Conservation (phyloP, 257 asterid species). For the Solanum bulbocastanum region DNA sequence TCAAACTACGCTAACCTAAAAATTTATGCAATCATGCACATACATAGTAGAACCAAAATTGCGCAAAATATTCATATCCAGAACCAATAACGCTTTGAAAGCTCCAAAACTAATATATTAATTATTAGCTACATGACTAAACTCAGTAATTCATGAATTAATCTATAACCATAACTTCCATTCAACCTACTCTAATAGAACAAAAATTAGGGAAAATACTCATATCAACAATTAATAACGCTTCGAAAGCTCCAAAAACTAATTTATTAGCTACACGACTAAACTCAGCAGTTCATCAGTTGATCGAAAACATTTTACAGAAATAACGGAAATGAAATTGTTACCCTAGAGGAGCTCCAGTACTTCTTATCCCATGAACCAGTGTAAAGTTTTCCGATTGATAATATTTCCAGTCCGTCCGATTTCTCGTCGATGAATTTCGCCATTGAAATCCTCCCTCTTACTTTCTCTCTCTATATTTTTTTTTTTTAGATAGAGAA, state of each 20-base stretch:
- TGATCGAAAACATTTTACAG: neutral
- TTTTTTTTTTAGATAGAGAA: neutral
- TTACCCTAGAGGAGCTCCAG: slow-evolving; percentile 98
- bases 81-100: neutral
- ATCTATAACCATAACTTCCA: neutral
- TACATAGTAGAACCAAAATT: neutral
- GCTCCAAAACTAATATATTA: neutral
- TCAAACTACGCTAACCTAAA: neutral
- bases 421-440: slow-evolving; percentile 31
- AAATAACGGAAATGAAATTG: slow-evolving; percentile 5
- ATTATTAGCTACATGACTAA: neutral
- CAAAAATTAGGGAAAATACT: neutral
- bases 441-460: slow-evolving; percentile 26
- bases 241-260: neutral
- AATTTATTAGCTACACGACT: neutral
- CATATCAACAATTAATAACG: neutral
- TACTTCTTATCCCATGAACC: slow-evolving; percentile 96
- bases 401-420: slow-evolving; percentile 61
- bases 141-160: neutral
- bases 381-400: slow-evolving; percentile 59
- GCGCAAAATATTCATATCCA: neutral
- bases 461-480: neutral
- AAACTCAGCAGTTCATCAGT: neutral
- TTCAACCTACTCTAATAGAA: neutral
- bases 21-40: neutral